phyloP scores from a whole-genome alignment of 352 stramenopile genomes.

The Phytopythium montanum region DNA sequence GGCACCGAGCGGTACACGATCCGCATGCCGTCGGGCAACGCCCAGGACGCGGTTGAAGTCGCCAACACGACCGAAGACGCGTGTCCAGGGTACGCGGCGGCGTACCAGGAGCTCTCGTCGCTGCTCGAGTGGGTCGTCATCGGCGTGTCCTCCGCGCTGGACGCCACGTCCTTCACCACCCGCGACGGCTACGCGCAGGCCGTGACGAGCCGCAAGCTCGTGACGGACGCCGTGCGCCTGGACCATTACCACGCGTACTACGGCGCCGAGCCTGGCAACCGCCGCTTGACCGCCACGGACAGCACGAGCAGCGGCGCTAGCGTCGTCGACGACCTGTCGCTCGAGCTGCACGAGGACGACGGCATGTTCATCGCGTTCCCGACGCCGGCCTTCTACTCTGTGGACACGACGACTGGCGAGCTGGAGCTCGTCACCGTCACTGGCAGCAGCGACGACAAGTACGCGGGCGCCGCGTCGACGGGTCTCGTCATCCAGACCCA shows the following conservation, averaged over 20 bases:
- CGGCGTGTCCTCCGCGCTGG: slow-evolving; percentile 36
- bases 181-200: slow-evolving; percentile 30
- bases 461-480: slow-evolving; percentile 25
- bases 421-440: slow-evolving; percentile 19
- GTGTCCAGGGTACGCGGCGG: slow-evolving; percentile 35
- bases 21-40: slow-evolving; percentile 43
- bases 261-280: slow-evolving; percentile 8
- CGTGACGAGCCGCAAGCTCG: slow-evolving; percentile 42
- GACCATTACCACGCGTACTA: slow-evolving; percentile 70
- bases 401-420: slow-evolving; percentile 19
- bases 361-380: slow-evolving; percentile 58
- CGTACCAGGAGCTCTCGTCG: slow-evolving; percentile 38
- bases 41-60: slow-evolving; percentile 17
- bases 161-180: slow-evolving; percentile 38
- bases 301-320: slow-evolving; percentile 3
- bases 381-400: slow-evolving; percentile 50
- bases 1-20: slow-evolving; percentile 72
- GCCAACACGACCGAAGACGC: slow-evolving; percentile 22
- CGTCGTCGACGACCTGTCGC: slow-evolving; percentile 26
- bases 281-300: neutral
- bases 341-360: slow-evolving; percentile 55
- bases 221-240: slow-evolving; percentile 48
- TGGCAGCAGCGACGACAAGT: slow-evolving; percentile 9
- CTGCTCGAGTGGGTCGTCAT: slow-evolving; percentile 47
- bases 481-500: slow-evolving; percentile 50